phyloP scores from a whole-genome alignment of 192 early-diverging fungal species.

The Backusella mclennaniae region DNA sequence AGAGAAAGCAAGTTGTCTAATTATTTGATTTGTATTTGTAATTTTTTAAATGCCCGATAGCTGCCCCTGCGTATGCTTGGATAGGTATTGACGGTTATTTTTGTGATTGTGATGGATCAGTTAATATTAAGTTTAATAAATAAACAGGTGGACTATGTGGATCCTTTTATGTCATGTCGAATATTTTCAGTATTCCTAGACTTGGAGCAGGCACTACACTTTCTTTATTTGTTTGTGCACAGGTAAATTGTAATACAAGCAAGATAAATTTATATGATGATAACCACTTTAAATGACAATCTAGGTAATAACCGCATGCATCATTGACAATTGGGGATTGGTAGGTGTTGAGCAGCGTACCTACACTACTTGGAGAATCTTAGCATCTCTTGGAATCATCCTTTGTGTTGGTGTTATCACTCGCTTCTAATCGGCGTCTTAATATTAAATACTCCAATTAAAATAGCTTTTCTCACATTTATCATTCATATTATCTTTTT shows the following conservation, averaged over 20 bases:
- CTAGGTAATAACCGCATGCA: slow-evolving; percentile 40
- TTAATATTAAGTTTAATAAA: neutral
- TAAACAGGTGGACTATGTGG: slow-evolving; percentile 46
- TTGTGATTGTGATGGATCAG: neutral
- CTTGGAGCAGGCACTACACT: slow-evolving; percentile 52
- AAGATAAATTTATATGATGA: neutral
- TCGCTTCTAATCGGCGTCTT: slow-evolving; percentile 1
- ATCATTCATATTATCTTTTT: neutral
- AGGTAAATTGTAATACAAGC: slow-evolving; percentile 19
- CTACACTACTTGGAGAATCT: slow-evolving; percentile 40
- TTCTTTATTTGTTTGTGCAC: slow-evolving; percentile 47
- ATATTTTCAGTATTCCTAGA: slow-evolving; percentile 44
- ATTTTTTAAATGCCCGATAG: neutral
- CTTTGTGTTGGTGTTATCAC: slow-evolving; percentile 41
- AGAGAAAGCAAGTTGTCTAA: neutral
- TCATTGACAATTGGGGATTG: slow-evolving; percentile 49
- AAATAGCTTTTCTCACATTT: neutral
- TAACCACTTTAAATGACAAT: neutral
- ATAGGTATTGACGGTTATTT: neutral
- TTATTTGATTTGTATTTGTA: neutral
- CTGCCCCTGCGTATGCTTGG: slow-evolving; percentile 49
- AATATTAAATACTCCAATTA: neutral
- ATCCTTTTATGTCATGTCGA: slow-evolving; percentile 47
- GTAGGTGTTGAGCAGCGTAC: slow-evolving; percentile 41
- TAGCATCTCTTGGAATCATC: slow-evolving; percentile 42